A percentile compares a stretch with the other conserved stretches of the same genome.
Conservation (phyloP, 169 alveolate genomes). For the Fabrea salina region DNA sequence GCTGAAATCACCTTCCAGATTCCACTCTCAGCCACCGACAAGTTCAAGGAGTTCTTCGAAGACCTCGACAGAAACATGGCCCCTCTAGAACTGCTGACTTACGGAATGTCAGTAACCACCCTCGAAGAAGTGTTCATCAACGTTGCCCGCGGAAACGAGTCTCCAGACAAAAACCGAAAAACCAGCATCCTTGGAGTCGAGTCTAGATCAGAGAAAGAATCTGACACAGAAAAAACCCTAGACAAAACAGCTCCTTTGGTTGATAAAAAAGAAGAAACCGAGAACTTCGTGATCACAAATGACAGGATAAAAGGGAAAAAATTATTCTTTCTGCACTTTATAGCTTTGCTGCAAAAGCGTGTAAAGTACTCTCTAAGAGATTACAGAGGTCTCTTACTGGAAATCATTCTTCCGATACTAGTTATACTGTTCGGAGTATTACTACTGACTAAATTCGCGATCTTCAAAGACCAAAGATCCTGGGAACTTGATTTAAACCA, state of each 20-base stretch:
- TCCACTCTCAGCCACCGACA: neutral
- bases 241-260: conserved; percentile 84
- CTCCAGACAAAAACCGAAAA: too few species aligned
- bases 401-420: conserved; percentile 36
- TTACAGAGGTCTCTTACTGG: conserved; percentile 38
- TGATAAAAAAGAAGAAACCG: conserved; percentile 90
- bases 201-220: too few species aligned
- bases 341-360: conserved; percentile 39
- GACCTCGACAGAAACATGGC: neutral
- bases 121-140: conserved; percentile 87
- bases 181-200: too few species aligned
- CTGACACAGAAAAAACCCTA: conserved; percentile 55
- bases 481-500: neutral
- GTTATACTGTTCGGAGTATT: conserved; percentile 25
- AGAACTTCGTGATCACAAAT: conserved; percentile 33
- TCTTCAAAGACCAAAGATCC: neutral
- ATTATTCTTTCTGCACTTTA: conserved; percentile 40
- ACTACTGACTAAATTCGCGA: neutral
- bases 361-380: conserved; percentile 36
- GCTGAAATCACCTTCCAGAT: conserved; percentile 9
- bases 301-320: conserved; percentile 4
- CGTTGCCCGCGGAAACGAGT: conserved; percentile 42
- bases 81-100: conserved; percentile 52
- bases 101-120: conserved; percentile 85
- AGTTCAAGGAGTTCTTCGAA: neutral